phyloP scores from a whole-genome alignment of 2,329 filamentous ascomycete genomes.

The Dothideomycetidae sp. region DNA sequence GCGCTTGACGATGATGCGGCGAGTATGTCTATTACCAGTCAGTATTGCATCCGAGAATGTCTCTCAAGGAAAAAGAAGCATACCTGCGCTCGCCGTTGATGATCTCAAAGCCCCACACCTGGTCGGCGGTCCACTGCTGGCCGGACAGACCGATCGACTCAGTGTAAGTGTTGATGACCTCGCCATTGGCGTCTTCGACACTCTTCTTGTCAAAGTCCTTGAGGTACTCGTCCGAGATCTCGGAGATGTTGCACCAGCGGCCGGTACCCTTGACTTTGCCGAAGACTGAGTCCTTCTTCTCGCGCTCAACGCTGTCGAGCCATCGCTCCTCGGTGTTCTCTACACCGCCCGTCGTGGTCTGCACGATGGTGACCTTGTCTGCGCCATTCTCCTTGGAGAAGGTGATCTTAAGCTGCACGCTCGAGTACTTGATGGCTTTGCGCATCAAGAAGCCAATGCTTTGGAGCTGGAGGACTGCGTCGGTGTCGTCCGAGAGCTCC shows the following conservation, averaged over 20 bases:
- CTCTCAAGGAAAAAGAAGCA: too few species aligned
- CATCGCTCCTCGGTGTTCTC: conserved; percentile 46
- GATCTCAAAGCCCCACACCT: conserved; percentile 36
- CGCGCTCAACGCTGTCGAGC: conserved; percentile 45
- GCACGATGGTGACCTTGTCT: conserved; percentile 54
- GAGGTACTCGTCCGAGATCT: conserved; percentile 35
- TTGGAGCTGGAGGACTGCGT: conserved; percentile 46
- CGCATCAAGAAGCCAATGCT: conserved; percentile 27
- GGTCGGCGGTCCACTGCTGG: conserved; percentile 40
- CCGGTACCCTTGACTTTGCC: conserved; percentile 49
- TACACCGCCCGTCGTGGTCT: conserved; percentile 56
- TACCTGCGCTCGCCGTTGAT: conserved; percentile 29
- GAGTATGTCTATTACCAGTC: conserved; percentile 22
- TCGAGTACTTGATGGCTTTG: conserved; percentile 49
- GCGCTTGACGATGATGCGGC: conserved; percentile 25
- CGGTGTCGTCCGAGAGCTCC: conserved; percentile 51
- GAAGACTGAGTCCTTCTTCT: conserved; percentile 68
- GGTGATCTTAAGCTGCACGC: conserved; percentile 49
- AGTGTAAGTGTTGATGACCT: conserved; percentile 36
- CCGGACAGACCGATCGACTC: conserved; percentile 26
- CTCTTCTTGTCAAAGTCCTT: conserved; percentile 45
- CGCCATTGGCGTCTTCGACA: conserved; percentile 28
- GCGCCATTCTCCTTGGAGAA: conserved; percentile 31
- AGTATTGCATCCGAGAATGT: too few species aligned
- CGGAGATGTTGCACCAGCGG: conserved; percentile 28